Conservation (phyloP, 805 yeast species). For the Pichia eremophila region DNA sequence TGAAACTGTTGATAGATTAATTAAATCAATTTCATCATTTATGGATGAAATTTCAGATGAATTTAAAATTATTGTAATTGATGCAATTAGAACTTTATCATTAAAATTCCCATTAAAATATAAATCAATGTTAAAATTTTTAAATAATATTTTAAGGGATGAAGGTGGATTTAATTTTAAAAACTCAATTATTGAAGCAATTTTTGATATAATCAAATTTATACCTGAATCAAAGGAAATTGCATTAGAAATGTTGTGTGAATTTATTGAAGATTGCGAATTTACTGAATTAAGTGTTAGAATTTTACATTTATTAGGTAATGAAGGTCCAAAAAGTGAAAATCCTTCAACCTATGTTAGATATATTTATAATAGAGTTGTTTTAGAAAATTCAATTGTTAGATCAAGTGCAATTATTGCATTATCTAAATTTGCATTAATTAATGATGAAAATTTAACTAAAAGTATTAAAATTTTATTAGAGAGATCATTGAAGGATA, state of each 20-base stretch:
- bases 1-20: slow-evolving; percentile 79
- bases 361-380: slow-evolving; percentile 94
- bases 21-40: slow-evolving; percentile 76
- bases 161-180: slow-evolving; percentile 87
- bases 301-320: slow-evolving; percentile 83
- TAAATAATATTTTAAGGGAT: slow-evolving; percentile 76
- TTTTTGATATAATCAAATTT: slow-evolving; percentile 82
- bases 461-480: slow-evolving; percentile 67
- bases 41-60: slow-evolving; percentile 94
- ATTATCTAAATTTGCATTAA: slow-evolving; percentile 78
- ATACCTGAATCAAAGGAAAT: slow-evolving; percentile 75
- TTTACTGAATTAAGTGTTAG: slow-evolving; percentile 90
- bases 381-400: slow-evolving; percentile 87
- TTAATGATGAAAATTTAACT: slow-evolving; percentile 57
- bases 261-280: slow-evolving; percentile 97
- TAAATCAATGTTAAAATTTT: slow-evolving; percentile 68
- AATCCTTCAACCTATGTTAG: slow-evolving; percentile 88
- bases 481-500: slow-evolving; percentile 75
- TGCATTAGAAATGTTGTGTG: slow-evolving; percentile 85
- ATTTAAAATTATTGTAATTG: slow-evolving; percentile 88
- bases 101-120: slow-evolving; percentile 89
- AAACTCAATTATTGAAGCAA: slow-evolving; percentile 81
- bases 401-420: slow-evolving; percentile 95
- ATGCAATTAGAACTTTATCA: slow-evolving; percentile 87
- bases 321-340: slow-evolving; percentile 81